Evolutionary conservation across 352 stramenopile genomes (phyloP).

Genomic region (Phytophthora meadii): DNA sequence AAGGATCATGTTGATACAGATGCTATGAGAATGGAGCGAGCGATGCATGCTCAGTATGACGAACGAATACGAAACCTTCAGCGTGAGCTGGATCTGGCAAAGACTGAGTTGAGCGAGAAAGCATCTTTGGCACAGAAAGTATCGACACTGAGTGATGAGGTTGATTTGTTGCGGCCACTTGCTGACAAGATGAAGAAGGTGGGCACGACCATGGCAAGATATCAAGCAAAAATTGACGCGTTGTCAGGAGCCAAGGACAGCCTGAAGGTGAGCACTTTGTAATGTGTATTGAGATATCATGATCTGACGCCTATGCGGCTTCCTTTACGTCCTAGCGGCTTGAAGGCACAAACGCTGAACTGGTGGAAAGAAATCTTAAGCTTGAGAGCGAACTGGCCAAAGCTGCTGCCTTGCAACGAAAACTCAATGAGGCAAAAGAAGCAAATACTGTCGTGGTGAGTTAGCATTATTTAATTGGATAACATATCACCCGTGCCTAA

Average conservation of each 20-base stretch:
- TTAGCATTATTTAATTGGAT: not conserved
- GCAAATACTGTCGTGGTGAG: slow-evolving; percentile 67
- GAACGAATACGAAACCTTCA: slow-evolving; percentile 61
- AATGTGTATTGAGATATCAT: not conserved
- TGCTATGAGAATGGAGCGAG: slow-evolving; percentile 62
- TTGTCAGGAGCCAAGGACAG: slow-evolving; percentile 59
- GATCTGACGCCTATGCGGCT: not conserved
- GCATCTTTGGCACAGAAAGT: slow-evolving; percentile 45
- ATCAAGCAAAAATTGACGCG: slow-evolving; percentile 77
- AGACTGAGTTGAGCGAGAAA: slow-evolving; percentile 46
- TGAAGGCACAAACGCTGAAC: slow-evolving; percentile 62
- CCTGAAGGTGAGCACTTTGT: slow-evolving; percentile 43
- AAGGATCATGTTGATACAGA: slow-evolving; percentile 57
- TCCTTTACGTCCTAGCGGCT: slow-evolving; percentile 38
- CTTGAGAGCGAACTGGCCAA: slow-evolving; percentile 62
- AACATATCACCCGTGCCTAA: not conserved
- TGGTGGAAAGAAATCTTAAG: slow-evolving; percentile 61
- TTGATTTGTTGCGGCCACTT: slow-evolving; percentile 68
- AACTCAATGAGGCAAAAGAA: slow-evolving; percentile 73
- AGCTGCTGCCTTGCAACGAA: slow-evolving; percentile 57
- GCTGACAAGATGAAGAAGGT: slow-evolving; percentile 58
- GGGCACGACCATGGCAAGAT: slow-evolving; percentile 61
- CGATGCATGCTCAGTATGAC: slow-evolving; percentile 56
- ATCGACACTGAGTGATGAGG: slow-evolving; percentile 57
- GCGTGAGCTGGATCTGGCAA: slow-evolving; percentile 41